Base-by-base conservation (phyloP, 2,329 filamentous ascomycete species). In the Fusarium pininemorale region DNA sequence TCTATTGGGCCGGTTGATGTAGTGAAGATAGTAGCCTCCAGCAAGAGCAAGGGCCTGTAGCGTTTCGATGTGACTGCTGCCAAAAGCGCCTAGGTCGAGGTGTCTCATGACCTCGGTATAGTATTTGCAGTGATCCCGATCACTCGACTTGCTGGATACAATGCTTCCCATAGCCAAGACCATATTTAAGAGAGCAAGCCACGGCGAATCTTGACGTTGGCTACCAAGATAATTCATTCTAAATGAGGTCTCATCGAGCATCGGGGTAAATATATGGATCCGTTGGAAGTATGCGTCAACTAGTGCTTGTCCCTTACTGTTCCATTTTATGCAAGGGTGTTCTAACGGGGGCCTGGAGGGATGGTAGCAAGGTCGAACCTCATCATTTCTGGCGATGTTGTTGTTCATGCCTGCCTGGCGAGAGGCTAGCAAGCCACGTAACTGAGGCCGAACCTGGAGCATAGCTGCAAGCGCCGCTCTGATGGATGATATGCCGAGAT, bases 1-100 rank as follows among this genome's bases (percentile, higher is more conserved):
- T 62, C 57, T 62, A 24, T 64, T 64, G 8, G 62, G 62, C 18
- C 44, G 62, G 16, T 64, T 64, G 16, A 64, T 64, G 13, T 64
- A 64, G n/a, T 64, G 62, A 28, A 64, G 56, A 32, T 64, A 64
- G 16, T 64, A 26, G 6, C 62, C 62, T 37, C 56, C 62, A 6
- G 32, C 30, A 28, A 64, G 26, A 18, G 56, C 30, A 50, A 64
- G 62, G 5, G 62, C 62, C 11, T 64, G 62, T 22, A 64, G 7
- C 5, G 62, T 64, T 51, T 64, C 62, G 12, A 64, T 64, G 20
- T 24, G 38, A 14, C 62, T 64, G 62, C 62, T 64, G 1, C 56
- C 62, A 37, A 64, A 61, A 4, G 44, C 62, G 15, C 14, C 15
- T 2, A 62, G n/a, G 59, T 64, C 62, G 7, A 64, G 56, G 18